Base-by-base conservation (phyloP, 768 basidiomycete species). In the Tricholoma sp. region DNA sequence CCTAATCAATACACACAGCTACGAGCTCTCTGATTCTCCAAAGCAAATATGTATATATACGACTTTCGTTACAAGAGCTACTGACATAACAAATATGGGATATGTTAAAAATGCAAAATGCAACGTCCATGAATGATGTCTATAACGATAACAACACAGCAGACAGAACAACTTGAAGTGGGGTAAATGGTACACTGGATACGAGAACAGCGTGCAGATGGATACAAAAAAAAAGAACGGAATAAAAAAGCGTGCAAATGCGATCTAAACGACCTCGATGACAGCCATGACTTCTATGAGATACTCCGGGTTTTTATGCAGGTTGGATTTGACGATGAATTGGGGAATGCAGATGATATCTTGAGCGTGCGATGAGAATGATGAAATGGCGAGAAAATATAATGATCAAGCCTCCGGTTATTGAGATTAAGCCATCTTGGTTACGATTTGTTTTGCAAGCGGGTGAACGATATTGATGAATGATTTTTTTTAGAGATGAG, bases 251-350 rank as follows among this genome's bases (percentile, higher is more conserved):
- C 20, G 12, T 45, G 44, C 29, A 49, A 13, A 31, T 49, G 18
- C 45, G 9, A 32, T 32, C 29, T n/a, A n/a, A 31, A 20, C 8
- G n/a, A 28, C 11, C 8, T 20, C 7, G 28, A 47, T 48, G 12
- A 47, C 24, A 42, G 18, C 18, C 41, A 11, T 20, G 42, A 44
- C 6, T 31, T 49, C 15, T 49, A 47, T 48, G 29, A 49, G 47
- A 49, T 49, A 49, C 32, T 49, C 47, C 47, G 47, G 47, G 29
- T n/a, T 49, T 49, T 29, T 29, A 48, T 48, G 47, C 47, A 49
- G 15, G 45, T 17, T 32, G 31, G 29, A 49, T 49, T 10, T 29
- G 32, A 31, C 29, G 29, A 49, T 49, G 47, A 31, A 32, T 49
- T 24, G 4, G 24, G 24, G 47, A n/a, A 49, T 49, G 47, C 28